Base-by-base conservation (phyloP, 805 yeast genomes). In the Hyphopichia homilentoma region DNA sequence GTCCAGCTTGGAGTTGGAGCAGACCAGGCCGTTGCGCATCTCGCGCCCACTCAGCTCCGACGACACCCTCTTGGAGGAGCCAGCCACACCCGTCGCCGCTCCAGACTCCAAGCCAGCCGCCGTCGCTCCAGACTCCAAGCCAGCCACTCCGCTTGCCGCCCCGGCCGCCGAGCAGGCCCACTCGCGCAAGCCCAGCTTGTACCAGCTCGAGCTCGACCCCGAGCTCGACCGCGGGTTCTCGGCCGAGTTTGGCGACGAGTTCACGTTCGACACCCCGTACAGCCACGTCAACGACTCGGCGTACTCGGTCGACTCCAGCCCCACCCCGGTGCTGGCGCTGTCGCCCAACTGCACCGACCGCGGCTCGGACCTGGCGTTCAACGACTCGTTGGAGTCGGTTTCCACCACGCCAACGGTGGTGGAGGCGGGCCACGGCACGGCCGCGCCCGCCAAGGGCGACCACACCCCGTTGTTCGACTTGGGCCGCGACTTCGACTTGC, bases 371-470 rank as follows among this genome's bases (percentile, higher is more conserved):
- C 40, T 34, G 22, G 15, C 46, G 32, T 45, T 54, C 33, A 52
- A 45, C 32, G 58, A 50, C 28, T 59, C 65, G 11, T 35, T 55
- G 21, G 63, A 49, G 18, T 54, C 67, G 11, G 36, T 61, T 14
- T 57, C 65, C 3, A 60, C 68, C 2, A 41, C 41, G 15, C 58
- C 56, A 7, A 60, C 65, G 8, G 43, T 47, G 6, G 36, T 38
- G 2, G 46, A 41, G 7, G 29, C 30, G 7, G 28, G n/a, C n/a
- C n/a, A 32, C 4, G 8, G 12, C 27, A 28, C 7, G 21, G 6
- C 9, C 23, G 16, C 26, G 15, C 19, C 22, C 31, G 15, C 18
- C 27, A 19, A 16, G 30, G 21, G 19, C 30, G 30, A 14, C n/a
- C 30, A 25, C 34, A 22, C 16, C 28, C 32, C n/a, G 31, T 29